Evolutionary conservation across 2,329 filamentous ascomycete genomes (phyloP).

Genomic region (Ophiostoma quercus): DNA sequence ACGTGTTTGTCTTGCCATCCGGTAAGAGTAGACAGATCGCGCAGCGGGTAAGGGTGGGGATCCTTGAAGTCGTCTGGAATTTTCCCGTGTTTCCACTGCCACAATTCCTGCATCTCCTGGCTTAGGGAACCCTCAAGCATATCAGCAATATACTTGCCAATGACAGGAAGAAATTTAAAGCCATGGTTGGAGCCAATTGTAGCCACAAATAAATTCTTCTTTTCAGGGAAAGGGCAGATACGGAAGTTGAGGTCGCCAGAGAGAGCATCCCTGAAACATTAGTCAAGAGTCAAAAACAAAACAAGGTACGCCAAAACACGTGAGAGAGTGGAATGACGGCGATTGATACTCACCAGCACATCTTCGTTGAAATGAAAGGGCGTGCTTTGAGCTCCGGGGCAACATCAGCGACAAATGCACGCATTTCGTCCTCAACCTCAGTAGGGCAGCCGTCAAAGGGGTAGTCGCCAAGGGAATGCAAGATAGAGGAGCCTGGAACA

Average conservation of each 20-base stretch:
- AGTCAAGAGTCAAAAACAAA: constrained; percentile 35
- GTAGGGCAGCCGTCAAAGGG: constrained; percentile 38
- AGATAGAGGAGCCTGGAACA: constrained; percentile 26
- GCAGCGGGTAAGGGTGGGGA: background rate
- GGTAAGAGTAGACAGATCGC: background rate
- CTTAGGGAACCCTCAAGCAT: constrained; percentile 43
- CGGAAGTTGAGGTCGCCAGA: constrained; percentile 58
- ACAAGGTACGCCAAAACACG: background rate
- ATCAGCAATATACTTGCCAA: constrained; percentile 58
- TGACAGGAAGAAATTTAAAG: constrained; percentile 62
- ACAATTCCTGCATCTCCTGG: background rate
- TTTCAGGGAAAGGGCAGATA: constrained; percentile 49
- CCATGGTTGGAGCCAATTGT: constrained; percentile 63
- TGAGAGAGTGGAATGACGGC: background rate
- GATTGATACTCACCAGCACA: background rate
- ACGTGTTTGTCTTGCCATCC: constrained; percentile 5
- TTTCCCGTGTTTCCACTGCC: constrained; percentile 13
- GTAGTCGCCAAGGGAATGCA: constrained; percentile 28
- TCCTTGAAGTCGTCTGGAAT: background rate
- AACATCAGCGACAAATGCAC: constrained; percentile 45
- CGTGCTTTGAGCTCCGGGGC: constrained; percentile 32
- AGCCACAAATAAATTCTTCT: constrained; percentile 54
- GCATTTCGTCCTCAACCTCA: constrained; percentile 51
- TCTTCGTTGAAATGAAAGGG: constrained; percentile 1
- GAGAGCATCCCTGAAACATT: constrained; percentile 65